Evolutionary conservation across 106 monocot genomes (phyloP).

Genomic region (Allium cepa): DNA sequence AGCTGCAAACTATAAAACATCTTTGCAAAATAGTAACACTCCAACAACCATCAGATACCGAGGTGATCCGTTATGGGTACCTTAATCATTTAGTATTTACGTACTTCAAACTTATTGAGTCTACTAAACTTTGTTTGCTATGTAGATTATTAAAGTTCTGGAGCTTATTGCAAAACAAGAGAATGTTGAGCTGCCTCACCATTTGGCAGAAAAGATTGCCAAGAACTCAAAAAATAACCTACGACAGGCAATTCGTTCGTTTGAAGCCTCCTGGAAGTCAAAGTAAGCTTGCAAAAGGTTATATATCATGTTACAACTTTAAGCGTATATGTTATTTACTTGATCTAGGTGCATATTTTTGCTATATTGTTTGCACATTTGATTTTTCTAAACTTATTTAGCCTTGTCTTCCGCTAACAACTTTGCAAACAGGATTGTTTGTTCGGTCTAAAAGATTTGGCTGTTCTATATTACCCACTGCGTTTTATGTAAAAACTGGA

Average conservation of each 20-base stretch:
- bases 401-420: background rate
- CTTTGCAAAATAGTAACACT: constrained; percentile 29
- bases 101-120: background rate
- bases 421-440: too few species aligned
- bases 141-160: constrained; percentile 14
- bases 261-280: constrained; percentile 46
- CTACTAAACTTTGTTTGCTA: background rate
- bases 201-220: constrained; percentile 32
- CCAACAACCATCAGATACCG: constrained; percentile 24
- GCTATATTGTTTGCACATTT: background rate
- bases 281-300: constrained; percentile 16
- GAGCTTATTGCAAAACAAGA: constrained; percentile 35
- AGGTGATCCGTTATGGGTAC: constrained; percentile 17
- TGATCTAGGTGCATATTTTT: background rate
- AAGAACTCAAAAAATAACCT: constrained; percentile 32
- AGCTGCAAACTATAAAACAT: constrained; percentile 25
- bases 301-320: background rate
- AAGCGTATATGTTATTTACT: too few species aligned
- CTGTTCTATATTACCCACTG: too few species aligned
- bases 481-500: too few species aligned
- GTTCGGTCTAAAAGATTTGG: background rate
- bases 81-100: too few species aligned
- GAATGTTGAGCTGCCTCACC: constrained; percentile 24
- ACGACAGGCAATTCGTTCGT: constrained; percentile 49
- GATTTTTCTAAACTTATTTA: too few species aligned